These are phyloP conservation scores for Mucor indicus DNA, from an alignment of 371 early-diverging fungal species.

Conservation along the genomic window DNA sequence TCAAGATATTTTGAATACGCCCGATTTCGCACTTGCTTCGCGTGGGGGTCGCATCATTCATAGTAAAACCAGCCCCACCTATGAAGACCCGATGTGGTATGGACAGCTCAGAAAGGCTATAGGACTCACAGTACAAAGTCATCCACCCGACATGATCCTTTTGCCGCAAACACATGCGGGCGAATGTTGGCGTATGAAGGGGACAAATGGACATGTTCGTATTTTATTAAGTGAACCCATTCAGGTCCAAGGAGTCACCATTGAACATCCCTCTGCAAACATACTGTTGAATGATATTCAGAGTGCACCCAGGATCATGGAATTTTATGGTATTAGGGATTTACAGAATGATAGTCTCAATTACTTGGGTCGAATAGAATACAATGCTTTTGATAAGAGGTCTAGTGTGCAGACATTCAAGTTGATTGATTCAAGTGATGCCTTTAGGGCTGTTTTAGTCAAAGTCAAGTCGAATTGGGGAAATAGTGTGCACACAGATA, in stretches of 20 bases:
- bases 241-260: conserved; percentile 3
- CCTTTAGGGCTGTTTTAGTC: conserved; percentile 34
- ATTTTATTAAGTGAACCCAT: conserved; percentile 11
- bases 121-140: no score
- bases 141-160: conserved; percentile 10
- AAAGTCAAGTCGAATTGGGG: conserved; percentile 73
- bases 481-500: conserved; percentile 67
- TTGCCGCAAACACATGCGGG: background rate
- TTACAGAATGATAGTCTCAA: background rate
- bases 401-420: conserved; percentile 34
- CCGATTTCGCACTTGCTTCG: conserved; percentile 70
- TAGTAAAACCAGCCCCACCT: conserved; percentile 39
- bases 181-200: conserved; percentile 16
- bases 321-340: background rate
- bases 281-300: background rate
- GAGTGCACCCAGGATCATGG: conserved; percentile 6
- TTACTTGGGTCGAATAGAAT: conserved; percentile 1
- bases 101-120: no score
- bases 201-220: conserved; percentile 2
- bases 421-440: background rate
- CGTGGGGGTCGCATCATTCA: conserved; percentile 66
- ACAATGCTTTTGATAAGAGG: conserved; percentile 12
- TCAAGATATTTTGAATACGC: conserved; percentile 54
- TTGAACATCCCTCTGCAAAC: conserved; percentile 8
- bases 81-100: no score